phyloP scores from a whole-genome alignment of 2,329 filamentous ascomycete genomes.

The Ophiostoma montium region DNA sequence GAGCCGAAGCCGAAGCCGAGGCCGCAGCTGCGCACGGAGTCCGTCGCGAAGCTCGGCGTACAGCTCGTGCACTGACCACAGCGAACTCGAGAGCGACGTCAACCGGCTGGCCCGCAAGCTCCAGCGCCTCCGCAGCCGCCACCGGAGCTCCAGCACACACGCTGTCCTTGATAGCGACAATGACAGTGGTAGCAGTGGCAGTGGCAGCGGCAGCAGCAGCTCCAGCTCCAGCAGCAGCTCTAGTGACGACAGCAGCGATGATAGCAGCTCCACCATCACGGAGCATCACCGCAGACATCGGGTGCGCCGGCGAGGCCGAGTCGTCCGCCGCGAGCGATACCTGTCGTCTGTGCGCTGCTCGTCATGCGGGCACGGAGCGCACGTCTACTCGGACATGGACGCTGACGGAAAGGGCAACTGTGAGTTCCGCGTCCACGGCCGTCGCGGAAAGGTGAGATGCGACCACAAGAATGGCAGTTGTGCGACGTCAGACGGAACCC shows the following conservation, averaged over 20 bases:
- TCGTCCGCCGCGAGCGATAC: slow-evolving; percentile 1
- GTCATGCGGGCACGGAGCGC: slow-evolving; percentile 5
- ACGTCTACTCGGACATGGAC: slow-evolving; percentile 2
- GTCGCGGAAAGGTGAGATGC: not conserved
- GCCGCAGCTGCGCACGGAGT: not conserved
- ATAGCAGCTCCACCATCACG: not conserved
- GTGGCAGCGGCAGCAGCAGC: not conserved
- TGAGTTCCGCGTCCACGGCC: not conserved
- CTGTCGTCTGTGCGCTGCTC: slow-evolving; percentile 3
- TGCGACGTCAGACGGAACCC: not conserved
- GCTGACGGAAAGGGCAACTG: slow-evolving; percentile 4
- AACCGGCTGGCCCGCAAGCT: slow-evolving; percentile 2
- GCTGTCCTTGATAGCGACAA: not conserved
- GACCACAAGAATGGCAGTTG: not conserved
- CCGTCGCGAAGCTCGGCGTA: not conserved
- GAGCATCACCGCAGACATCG: not conserved
- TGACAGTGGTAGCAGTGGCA: not conserved
- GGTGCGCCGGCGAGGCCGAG: not conserved
- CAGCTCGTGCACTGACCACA: not conserved
- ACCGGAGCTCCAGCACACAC: not conserved
- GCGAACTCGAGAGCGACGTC: not conserved
- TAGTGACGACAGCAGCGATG: not conserved
- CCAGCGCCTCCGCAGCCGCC: not conserved
- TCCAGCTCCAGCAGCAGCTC: not conserved
- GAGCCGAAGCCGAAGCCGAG: not conserved